These are phyloP conservation scores for Aspergillus wentii DNA, from an alignment of 495 filamentous ascomycete genomes.

Conservation along the genomic window DNA sequence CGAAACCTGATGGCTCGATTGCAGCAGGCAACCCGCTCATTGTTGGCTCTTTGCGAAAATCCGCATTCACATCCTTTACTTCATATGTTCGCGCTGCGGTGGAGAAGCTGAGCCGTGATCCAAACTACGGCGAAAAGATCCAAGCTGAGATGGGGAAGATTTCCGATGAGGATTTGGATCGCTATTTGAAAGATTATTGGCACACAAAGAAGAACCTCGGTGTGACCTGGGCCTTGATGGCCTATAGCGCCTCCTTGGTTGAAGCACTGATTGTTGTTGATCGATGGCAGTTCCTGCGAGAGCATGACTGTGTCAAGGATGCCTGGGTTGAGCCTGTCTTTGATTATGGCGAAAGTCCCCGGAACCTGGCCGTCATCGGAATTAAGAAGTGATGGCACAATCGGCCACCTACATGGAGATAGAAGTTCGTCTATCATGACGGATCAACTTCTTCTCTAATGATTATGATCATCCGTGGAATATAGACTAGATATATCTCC, in stretches of 20 bases:
- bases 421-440: too few relatives aligned
- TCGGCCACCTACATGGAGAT: too few relatives aligned
- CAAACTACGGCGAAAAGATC: slow-evolving; percentile 52
- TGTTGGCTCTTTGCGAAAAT: slow-evolving; percentile 78
- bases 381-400: slow-evolving; percentile 56
- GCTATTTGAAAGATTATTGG: slow-evolving; percentile 59
- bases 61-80: slow-evolving; percentile 69
- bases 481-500: too few relatives aligned
- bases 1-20: slow-evolving; percentile 26
- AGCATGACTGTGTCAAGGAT: slow-evolving; percentile 62
- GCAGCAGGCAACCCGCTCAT: slow-evolving; percentile 66
- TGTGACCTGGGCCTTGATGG: slow-evolving; percentile 89
- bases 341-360: slow-evolving; percentile 80
- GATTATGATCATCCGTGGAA: too few relatives aligned
- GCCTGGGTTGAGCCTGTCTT: slow-evolving; percentile 93
- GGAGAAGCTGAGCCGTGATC: slow-evolving; percentile 60
- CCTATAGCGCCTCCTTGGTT: slow-evolving; percentile 82
- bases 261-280: slow-evolving; percentile 90
- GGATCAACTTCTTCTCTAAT: too few relatives aligned
- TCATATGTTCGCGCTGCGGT: slow-evolving; percentile 79
- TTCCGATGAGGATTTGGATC: slow-evolving; percentile 66
- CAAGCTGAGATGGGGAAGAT: slow-evolving; percentile 55
- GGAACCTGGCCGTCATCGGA: slow-evolving; percentile 86
- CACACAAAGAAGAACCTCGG: slow-evolving; percentile 76
- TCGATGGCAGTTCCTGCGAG: slow-evolving; percentile 81